Evolutionary conservation across 768 basidiomycete genomes (phyloP), one percentile per base, ranked within the genome.

Genomic region (Suillus paluster): DNA sequence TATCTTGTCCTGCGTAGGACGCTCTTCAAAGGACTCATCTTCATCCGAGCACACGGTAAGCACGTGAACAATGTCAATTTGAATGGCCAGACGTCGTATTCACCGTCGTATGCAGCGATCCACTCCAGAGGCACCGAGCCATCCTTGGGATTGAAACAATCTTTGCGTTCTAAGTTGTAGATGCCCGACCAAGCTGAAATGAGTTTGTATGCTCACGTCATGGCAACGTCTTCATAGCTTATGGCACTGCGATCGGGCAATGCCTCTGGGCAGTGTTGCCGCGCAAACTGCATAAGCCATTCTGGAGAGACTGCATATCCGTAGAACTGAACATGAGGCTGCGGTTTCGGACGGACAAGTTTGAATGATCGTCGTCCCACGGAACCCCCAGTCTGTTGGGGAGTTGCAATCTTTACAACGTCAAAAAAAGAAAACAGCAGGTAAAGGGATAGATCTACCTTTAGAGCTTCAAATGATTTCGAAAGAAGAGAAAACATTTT

Each of bases 91-190:
- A n/a, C n/a, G n/a, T n/a, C n/a, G n/a, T n/a, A n/a, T n/a, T n/a
- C n/a, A n/a, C n/a, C n/a, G n/a, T n/a, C n/a, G n/a, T n/a, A n/a
- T n/a, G n/a, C n/a, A n/a, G n/a, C n/a, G n/a, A n/a, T n/a, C n/a
- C n/a, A n/a, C n/a, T n/a, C n/a, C n/a, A n/a, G n/a, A n/a, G n/a
- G n/a, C n/a, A n/a, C n/a, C n/a, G n/a, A n/a, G n/a, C n/a, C n/a
- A n/a, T n/a, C n/a, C n/a, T n/a, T n/a, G n/a, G n/a, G 49, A n/a
- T 50, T 50, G 36, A 54, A 54, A 54, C 53, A 54, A 14, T 0
- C 6, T n/a, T n/a, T 50, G 30, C 19, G n/a, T 5, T 11, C 14
- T 14, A 36, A 23, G 8, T 17, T 17, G 21, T 10, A 25, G 15
- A 54, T 10, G 23, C 6, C 36, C 15, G 15, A 23, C 23, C 9